Base-by-base conservation (phyloP, 2,329 filamentous ascomycete genomes). In the Fusarium concolor region DNA sequence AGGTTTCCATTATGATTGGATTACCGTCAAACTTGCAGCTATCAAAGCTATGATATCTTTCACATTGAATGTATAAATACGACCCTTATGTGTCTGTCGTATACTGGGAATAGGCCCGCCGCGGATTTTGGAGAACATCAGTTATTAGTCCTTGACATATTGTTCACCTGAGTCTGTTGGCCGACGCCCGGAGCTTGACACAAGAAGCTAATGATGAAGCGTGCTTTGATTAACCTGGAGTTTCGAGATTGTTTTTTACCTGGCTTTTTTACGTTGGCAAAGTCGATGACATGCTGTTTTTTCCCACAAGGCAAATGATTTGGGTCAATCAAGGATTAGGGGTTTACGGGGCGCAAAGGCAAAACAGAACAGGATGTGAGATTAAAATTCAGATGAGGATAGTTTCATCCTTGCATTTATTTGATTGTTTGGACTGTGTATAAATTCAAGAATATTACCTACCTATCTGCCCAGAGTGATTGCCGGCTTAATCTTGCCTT, bases 201-300 rank as follows among this genome's bases (percentile, higher is more conserved):
- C 50, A 45, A 44, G 58, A 52, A 53, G 66, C 52, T 49, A 69
- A 67, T 70, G 55, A 71, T 46, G 63, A 71, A 52, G 45, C 22
- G 62, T 60, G 62, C 51, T 65, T 72, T 71, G 65, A 56, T 68
- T 65, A 54, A 70, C 65, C 56, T 71, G 75, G 74, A 67, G 72
- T 75, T 73, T 68, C 65, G 65, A 74, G 67, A 72, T 71, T 71
- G 61, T 68, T 71, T 26, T 74, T 72, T 72, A 62, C 24, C 62
- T 69, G 52, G 56, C 70, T 68, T 51, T 68, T 62, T 52, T 56
- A 52, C 47, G 43, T 35, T 31, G 43, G 41, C 41, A 59, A 52
- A 47, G 62, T 67, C 60, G 54, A 67, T 61, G 46, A 61, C 42
- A 57, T 63, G 46, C 45, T 47, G 43, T 55, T 68, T 52, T 47